Percentiles rank a stretch among this genome's conserved stretches.
phyloP scores from a whole-genome alignment of 768 basidiomycete genomes.

The Botryobasidium botryosum region DNA sequence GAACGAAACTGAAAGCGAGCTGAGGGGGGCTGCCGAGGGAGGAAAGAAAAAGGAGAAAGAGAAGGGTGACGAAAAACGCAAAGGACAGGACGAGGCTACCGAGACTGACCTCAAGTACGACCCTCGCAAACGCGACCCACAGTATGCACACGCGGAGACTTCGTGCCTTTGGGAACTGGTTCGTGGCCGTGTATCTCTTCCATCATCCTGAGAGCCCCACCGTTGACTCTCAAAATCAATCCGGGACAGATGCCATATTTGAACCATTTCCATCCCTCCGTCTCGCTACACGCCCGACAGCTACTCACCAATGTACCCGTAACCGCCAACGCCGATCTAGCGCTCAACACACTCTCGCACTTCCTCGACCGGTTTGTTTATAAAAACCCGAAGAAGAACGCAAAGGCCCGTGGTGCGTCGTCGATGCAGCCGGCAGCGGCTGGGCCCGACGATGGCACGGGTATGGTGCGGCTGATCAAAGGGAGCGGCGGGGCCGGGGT shows the following conservation, averaged over 20 bases:
- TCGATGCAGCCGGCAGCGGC: slow-evolving; percentile 91
- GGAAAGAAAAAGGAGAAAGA: too few relatives aligned
- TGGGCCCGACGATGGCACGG: slow-evolving; percentile 33
- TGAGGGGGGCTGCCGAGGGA: too few relatives aligned
- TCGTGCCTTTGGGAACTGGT: slow-evolving; percentile 87
- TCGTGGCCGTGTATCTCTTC: not conserved
- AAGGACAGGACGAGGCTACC: too few relatives aligned
- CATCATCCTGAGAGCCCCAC: not conserved
- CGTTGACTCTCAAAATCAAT: not conserved
- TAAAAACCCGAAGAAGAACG: slow-evolving; percentile 84
- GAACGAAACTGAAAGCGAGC: too few relatives aligned
- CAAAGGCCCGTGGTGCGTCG: slow-evolving; percentile 53
- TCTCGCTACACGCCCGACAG: slow-evolving; percentile 73
- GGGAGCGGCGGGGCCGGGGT: slow-evolving; percentile 44
- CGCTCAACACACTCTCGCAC: slow-evolving; percentile 81
- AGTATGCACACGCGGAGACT: slow-evolving; percentile 61
- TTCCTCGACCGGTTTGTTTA: slow-evolving; percentile 97
- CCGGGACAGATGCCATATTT: slow-evolving; percentile 55
- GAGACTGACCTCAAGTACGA: slow-evolving; percentile 38
- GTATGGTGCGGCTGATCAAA: slow-evolving; percentile 38
- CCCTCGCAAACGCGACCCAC: slow-evolving; percentile 76
- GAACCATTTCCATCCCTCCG: slow-evolving; percentile 77
- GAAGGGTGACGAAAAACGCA: too few relatives aligned
- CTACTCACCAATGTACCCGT: slow-evolving; percentile 56
- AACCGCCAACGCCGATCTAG: slow-evolving; percentile 73